Percentiles rank a stretch among this genome's conserved stretches.
Evolutionary conservation across 768 basidiomycete genomes (phyloP).

Genomic region (Epithele typhae): DNA sequence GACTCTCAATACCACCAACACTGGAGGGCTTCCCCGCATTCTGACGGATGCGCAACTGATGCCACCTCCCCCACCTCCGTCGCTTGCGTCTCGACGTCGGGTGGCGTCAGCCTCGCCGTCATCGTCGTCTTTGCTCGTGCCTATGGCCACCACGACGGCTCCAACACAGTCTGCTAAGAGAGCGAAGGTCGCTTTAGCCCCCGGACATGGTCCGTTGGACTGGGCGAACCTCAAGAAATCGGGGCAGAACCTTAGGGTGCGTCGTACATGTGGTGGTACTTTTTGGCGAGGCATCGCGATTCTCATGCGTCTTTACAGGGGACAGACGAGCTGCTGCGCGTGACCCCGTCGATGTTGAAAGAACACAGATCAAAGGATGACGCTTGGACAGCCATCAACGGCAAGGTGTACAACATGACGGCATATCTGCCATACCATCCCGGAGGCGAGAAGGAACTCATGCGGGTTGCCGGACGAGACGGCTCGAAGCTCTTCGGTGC

Average conservation of each 20-base stretch:
- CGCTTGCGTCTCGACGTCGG: slow-evolving; percentile 31
- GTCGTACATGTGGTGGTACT: slow-evolving; percentile 21
- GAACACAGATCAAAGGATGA: slow-evolving; percentile 80
- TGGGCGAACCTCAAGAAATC: slow-evolving; percentile 89
- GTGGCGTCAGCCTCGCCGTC: slow-evolving; percentile 20
- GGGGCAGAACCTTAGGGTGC: slow-evolving; percentile 73
- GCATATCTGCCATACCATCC: slow-evolving; percentile 90
- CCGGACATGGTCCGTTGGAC: slow-evolving; percentile 89
- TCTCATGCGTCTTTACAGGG: slow-evolving; percentile 43
- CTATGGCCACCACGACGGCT: slow-evolving; percentile 62
- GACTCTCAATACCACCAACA: slow-evolving; percentile 5
- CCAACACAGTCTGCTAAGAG: slow-evolving; percentile 51
- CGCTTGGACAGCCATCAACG: slow-evolving; percentile 90
- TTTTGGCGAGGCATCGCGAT: background rate
- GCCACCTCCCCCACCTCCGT: slow-evolving; percentile 42
- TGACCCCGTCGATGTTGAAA: slow-evolving; percentile 75
- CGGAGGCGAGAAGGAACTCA: slow-evolving; percentile 89
- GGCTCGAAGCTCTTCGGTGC: slow-evolving; percentile 92
- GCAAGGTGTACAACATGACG: slow-evolving; percentile 96
- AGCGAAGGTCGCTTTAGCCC: slow-evolving; percentile 83
- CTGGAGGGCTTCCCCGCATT: slow-evolving; percentile 40
- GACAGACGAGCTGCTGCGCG: slow-evolving; percentile 58
- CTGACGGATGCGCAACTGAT: slow-evolving; percentile 50
- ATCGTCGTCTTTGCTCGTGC: slow-evolving; percentile 35
- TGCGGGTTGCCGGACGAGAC: slow-evolving; percentile 93